Base-by-base conservation (phyloP, 257 asterid genomes). In the Gentiana macrophylla region DNA sequence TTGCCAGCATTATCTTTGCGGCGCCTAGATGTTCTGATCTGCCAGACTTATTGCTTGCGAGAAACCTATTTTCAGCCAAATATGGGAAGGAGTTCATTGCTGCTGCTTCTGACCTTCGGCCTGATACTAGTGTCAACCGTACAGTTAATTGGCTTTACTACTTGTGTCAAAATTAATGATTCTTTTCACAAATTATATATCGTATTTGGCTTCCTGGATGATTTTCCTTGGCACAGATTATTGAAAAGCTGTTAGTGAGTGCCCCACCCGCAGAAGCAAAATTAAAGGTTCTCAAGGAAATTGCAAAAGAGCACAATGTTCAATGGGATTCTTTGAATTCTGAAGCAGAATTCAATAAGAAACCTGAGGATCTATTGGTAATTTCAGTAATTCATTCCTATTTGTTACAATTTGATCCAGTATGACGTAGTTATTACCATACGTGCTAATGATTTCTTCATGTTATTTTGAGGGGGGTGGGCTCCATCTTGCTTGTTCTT, bases 21-120 rank as follows among this genome's bases (percentile, higher is more conserved):
- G 94, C 97, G 68, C 90, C 95, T 7, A 81, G 95, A 76, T 91
- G 98, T 73, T 85, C 98, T 55, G 97, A 91, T 79, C 69, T 91
- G 72, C 95, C 94, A 0, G 98, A 87, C 71, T 67, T 87, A 59
- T 70, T 91, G 69, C 92, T 81, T 2, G 93, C 81, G 63, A 67
- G 81, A 75, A 87, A 87, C 61, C 69, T 87, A 61, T 81, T 87
- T 74, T 82, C 86, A 3, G 79, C 90, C 46, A 87, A 91, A 68
- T 91, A 91, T 43, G 97, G 97, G 53, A 91, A 91, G 79, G 98
- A 91, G 57, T 91, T 91, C 73, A 68, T 77, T 55, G 77, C 93
- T 56, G 97, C 98, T 62, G 94, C 97, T 32, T 81, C 95, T 4
- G 94, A 91, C 77, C 95, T 87, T 74, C 94, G 88, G 15, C 98